Evolutionary conservation across 306 rosid genomes (phyloP).

Genomic region (Medicago arabica): DNA sequence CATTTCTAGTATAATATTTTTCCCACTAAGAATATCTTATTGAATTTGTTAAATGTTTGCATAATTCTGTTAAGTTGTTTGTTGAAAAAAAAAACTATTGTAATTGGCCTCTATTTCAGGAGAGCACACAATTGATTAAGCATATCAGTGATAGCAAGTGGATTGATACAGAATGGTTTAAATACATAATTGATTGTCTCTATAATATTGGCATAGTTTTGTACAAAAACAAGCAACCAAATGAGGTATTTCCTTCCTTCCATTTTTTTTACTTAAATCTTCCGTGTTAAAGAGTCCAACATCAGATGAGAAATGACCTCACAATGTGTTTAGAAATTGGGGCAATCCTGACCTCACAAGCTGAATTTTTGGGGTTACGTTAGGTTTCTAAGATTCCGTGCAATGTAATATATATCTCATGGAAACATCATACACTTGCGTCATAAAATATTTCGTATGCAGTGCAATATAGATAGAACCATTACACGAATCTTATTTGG

Average conservation of each 20-base stretch:
- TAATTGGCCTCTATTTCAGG: conserved; percentile 61
- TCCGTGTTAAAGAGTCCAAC: too few species aligned
- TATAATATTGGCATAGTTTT: conserved; percentile 64
- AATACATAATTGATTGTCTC: conserved; percentile 64
- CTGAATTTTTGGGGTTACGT: too few species aligned
- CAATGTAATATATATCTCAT: conserved; percentile 17
- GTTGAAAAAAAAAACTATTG: background rate
- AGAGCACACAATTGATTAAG: conserved; percentile 57
- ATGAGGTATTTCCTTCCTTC: conserved; percentile 58
- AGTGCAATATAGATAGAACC: conserved; percentile 16
- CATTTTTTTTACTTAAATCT: background rate
- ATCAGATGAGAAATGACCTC: too few species aligned
- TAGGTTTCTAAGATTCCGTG: background rate
- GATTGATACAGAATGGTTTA: conserved; percentile 65
- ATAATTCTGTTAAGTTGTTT: background rate
- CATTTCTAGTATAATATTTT: too few species aligned
- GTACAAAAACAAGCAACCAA: conserved; percentile 61
- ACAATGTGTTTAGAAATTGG: too few species aligned
- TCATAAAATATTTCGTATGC: conserved; percentile 29
- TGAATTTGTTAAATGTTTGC: conserved; percentile 24
- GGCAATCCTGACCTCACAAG: too few species aligned
- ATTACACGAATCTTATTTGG: conserved; percentile 16
- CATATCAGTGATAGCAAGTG: conserved; percentile 63
- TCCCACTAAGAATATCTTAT: too few species aligned
- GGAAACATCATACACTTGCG: conserved; percentile 3